Percentiles rank a stretch among this genome's conserved stretches.
These are phyloP conservation scores for Xylaria polymorpha DNA, from an alignment of 2,329 filamentous ascomycete genomes.

Conservation along the genomic window DNA sequence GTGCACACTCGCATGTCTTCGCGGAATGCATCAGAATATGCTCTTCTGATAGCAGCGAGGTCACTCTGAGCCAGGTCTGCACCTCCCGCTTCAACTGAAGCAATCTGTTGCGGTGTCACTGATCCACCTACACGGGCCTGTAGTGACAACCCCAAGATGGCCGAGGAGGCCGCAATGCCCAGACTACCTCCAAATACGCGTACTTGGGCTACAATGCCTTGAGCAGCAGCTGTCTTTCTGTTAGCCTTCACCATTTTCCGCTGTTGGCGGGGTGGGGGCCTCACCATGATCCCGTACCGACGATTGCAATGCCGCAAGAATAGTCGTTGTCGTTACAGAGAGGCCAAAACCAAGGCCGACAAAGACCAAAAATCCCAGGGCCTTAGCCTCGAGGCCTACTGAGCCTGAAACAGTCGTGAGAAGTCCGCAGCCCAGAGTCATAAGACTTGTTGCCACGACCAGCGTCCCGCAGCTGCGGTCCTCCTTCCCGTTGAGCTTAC, in stretches of 20 bases:
- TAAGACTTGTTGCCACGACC: slow-evolving; percentile 55
- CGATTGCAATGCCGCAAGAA: slow-evolving; percentile 57
- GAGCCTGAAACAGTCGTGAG: slow-evolving; percentile 55
- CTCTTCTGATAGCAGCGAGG: slow-evolving; percentile 50
- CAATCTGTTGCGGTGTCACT: slow-evolving; percentile 47
- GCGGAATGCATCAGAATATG: slow-evolving; percentile 59
- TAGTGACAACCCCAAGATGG: slow-evolving; percentile 55
- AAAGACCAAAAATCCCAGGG: slow-evolving; percentile 62
- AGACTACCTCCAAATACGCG: slow-evolving; percentile 66
- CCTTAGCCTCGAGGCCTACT: slow-evolving; percentile 56
- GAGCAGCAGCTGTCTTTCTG: slow-evolving; percentile 57
- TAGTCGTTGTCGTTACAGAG: slow-evolving; percentile 60
- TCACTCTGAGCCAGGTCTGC: slow-evolving; percentile 46
- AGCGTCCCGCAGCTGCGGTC: slow-evolving; percentile 60
- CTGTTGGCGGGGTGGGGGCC: slow-evolving; percentile 29
- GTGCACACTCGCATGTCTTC: slow-evolving; percentile 61
- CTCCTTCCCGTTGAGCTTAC: slow-evolving; percentile 56
- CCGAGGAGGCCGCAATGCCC: slow-evolving; percentile 65
- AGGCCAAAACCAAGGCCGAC: slow-evolving; percentile 66
- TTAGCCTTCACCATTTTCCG: slow-evolving; percentile 33
- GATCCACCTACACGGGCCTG: slow-evolving; percentile 47
- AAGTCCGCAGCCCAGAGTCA: slow-evolving; percentile 61
- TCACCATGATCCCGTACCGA: slow-evolving; percentile 60
- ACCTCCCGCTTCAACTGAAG: slow-evolving; percentile 37
- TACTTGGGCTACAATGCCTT: slow-evolving; percentile 64